A percentile compares a stretch with the other conserved stretches of the same genome.
Evolutionary conservation across 306 rosid species (phyloP).

Genomic region (Vicia villosa): DNA sequence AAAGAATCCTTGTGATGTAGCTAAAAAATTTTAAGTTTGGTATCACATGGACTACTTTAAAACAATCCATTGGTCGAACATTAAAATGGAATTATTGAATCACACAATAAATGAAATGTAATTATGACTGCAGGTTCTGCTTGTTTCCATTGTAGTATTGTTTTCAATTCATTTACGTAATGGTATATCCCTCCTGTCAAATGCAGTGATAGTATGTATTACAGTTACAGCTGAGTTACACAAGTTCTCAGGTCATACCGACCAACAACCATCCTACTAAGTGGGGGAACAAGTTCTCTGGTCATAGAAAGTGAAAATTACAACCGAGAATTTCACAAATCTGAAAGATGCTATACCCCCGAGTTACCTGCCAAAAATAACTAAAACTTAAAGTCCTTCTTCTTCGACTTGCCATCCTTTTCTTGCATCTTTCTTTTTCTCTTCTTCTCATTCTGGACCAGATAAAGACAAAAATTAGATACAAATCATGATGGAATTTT

Average conservation of each 20-base stretch:
- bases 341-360: conserved; percentile 1
- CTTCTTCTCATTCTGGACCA: conserved; percentile 88
- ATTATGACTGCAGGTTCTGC: neutral
- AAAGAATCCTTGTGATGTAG: neutral
- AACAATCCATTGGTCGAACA: neutral
- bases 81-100: neutral
- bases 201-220: conserved; percentile 14
- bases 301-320: conserved; percentile 5
- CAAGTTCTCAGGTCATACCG: conserved; percentile 23
- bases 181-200: neutral
- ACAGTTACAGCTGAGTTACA: conserved; percentile 27
- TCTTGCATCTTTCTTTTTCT: conserved; percentile 97
- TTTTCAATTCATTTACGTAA: neutral
- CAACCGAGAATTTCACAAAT: conserved; percentile 23
- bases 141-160: conserved; percentile 11
- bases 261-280: too few relatives aligned
- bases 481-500: conserved; percentile 10
- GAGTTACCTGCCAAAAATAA: conserved; percentile 20
- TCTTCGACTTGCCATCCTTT: conserved; percentile 93
- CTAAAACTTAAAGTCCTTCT: conserved; percentile 94
- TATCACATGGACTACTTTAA: neutral
- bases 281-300: conserved; percentile 18
- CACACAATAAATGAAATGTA: neutral
- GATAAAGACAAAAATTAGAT: neutral
- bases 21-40: neutral